Base-by-base conservation (phyloP, 169 alveolate genomes). In the Eimeria maxima region DNA sequence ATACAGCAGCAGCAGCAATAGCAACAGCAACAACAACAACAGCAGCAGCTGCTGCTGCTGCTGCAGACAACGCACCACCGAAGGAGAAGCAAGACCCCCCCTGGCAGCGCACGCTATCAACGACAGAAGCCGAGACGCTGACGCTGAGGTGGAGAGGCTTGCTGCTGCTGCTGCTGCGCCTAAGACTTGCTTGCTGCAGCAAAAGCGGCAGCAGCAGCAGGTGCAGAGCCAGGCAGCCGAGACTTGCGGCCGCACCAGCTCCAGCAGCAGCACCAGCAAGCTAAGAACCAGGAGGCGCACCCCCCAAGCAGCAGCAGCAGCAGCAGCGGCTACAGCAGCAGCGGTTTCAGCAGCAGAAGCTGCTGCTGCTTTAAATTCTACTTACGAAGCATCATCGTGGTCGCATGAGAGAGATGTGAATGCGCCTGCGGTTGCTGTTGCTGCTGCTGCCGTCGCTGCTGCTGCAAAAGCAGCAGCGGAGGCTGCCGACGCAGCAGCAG, bases 401-500 rank as follows among this genome's bases (percentile, higher is more conserved):
- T 42, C 33, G 14, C 16, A 67, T 22, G 44, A 0, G 42, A 24
- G 76, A 29, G 27, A 67, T 11, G 27, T 0, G 38, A 27, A 20
- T 18, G 76, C 3, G 76, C 76, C 27, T 1, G 76, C 24, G 42
- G 76, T 22, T 67, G 76, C 76, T 22, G 76, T 22, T 67, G 76
- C 76, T 24, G 76, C 76, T 22, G 76, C 76, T 67, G 76, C 76
- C 8, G 76, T 29, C 24, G 76, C 76, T 67, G 38, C 27, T 24
- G 76, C 76, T 8, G 76, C 76, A 24, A 27, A 22, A 14, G 29
- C 27, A 27, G 76, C 76, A 24, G 76, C 76, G 38, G 76, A 67
- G 11, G 76, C 76, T 67, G 76, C 76, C 13, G 76, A 22, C 27
- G 76, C 76, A 22, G 76, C 76, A 67, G 76, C 76, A 24, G 76